A percentile compares a stretch with the other conserved stretches of the same genome.
These are phyloP conservation scores for Globisporangium polare DNA, from an alignment of 352 stramenopile species.

Conservation along the genomic window DNA sequence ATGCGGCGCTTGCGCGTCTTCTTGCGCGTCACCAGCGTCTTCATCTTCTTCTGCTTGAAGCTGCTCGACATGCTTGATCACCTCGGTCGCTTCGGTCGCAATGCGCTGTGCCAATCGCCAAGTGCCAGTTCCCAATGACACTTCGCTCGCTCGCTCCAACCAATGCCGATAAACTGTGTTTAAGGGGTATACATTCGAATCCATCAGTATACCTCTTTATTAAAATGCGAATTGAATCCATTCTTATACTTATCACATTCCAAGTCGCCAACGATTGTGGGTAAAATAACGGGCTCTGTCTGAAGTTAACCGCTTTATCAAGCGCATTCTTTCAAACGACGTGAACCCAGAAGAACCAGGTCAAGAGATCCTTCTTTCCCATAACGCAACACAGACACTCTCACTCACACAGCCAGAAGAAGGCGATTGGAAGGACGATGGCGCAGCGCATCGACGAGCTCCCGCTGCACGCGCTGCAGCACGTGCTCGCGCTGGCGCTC, in stretches of 20 bases:
- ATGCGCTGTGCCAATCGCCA: not conserved
- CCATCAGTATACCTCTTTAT: too few relatives aligned
- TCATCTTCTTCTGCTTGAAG: constrained; percentile 85
- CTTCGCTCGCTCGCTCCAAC: not conserved
- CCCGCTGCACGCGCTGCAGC: constrained; percentile 10
- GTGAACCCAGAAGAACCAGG: not conserved
- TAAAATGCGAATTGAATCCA: too few relatives aligned
- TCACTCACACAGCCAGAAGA: not conserved
- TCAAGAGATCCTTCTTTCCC: not conserved
- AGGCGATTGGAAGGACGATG: not conserved
- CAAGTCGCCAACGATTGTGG: too few relatives aligned
- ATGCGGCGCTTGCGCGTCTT: constrained; percentile 76
- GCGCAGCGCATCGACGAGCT: constrained; percentile 7
- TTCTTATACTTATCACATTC: too few relatives aligned
- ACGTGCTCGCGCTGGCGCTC: constrained; percentile 8
- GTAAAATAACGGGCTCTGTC: too few relatives aligned
- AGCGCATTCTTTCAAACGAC: too few relatives aligned
- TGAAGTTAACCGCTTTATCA: too few relatives aligned
- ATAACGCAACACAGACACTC: not conserved
- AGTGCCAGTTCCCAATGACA: not conserved
- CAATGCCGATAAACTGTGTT: not conserved
- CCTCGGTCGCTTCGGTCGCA: not conserved
- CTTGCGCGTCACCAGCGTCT: constrained; percentile 74
- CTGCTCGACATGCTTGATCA: constrained; percentile 61
- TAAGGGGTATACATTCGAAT: not conserved